Conservation (phyloP, 2,329 filamentous ascomycete species). For the Plectosphaerella cucumerina region DNA sequence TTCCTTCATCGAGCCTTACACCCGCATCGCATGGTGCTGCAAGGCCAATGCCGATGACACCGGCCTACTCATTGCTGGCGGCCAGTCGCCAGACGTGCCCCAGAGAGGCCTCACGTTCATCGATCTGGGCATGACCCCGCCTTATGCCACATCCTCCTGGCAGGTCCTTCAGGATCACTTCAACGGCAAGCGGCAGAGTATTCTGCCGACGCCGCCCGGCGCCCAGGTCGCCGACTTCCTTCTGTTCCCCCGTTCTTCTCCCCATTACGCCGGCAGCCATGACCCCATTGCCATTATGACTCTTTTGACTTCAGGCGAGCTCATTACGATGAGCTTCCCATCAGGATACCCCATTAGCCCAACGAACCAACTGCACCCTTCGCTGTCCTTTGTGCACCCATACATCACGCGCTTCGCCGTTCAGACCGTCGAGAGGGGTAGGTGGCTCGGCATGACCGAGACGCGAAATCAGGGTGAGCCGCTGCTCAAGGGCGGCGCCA, state of each 20-base stretch:
- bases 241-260: slow-evolving; percentile 75
- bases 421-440: slow-evolving; percentile 69
- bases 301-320: slow-evolving; percentile 78
- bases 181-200: slow-evolving; percentile 66
- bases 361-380: slow-evolving; percentile 88
- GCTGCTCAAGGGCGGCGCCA: slow-evolving; percentile 74
- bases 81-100: slow-evolving; percentile 61
- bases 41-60: slow-evolving; percentile 94
- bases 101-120: slow-evolving; percentile 82
- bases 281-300: slow-evolving; percentile 85
- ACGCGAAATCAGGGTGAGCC: slow-evolving; percentile 72
- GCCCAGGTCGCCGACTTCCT: slow-evolving; percentile 78
- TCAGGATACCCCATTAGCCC: slow-evolving; percentile 87
- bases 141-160: slow-evolving; percentile 90
- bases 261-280: slow-evolving; percentile 82
- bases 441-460: slow-evolving; percentile 91
- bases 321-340: slow-evolving; percentile 87
- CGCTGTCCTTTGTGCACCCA: slow-evolving; percentile 82
- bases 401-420: slow-evolving; percentile 73
- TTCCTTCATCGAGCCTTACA: slow-evolving; percentile 67
- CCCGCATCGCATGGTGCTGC: slow-evolving; percentile 84
- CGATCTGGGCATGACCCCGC: slow-evolving; percentile 82
- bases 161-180: slow-evolving; percentile 76
- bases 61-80: slow-evolving; percentile 80
- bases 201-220: slow-evolving; percentile 71